A percentile compares a stretch with the other conserved stretches of the same genome.
Conservation (phyloP, 805 yeast genomes). For the Candida manassasensis region DNA sequence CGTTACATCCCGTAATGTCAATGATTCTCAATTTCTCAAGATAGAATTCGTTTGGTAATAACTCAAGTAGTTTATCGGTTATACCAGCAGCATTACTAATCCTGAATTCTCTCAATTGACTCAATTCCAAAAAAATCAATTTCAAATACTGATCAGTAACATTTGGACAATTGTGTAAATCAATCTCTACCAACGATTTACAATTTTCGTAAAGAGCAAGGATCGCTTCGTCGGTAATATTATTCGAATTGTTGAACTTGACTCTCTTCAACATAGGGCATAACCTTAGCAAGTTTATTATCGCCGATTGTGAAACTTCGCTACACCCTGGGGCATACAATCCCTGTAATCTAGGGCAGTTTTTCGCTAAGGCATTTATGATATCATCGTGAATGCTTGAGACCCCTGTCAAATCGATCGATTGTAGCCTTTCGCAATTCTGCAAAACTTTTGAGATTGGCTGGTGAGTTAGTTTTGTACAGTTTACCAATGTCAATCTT, state of each 20-base stretch:
- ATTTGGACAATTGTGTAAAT: conserved; percentile 74
- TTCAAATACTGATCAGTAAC: conserved; percentile 63
- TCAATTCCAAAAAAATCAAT: conserved; percentile 52
- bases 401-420: conserved; percentile 84
- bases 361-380: conserved; percentile 58
- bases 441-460: conserved; percentile 60
- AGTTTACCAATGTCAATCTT: conserved; percentile 79
- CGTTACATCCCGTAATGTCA: conserved; percentile 79
- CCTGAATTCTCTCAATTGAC: conserved; percentile 80
- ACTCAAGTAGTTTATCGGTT: conserved; percentile 60
- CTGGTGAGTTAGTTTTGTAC: conserved; percentile 55
- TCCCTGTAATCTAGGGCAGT: conserved; percentile 80
- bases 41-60: conserved; percentile 42
- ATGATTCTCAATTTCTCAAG: conserved; percentile 71
- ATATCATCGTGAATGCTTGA: conserved; percentile 61
- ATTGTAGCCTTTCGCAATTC: conserved; percentile 68
- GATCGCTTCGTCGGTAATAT: conserved; percentile 62
- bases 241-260: conserved; percentile 67
- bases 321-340: conserved; percentile 84
- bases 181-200: conserved; percentile 81
- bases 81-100: conserved; percentile 68
- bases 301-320: conserved; percentile 60
- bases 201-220: conserved; percentile 63
- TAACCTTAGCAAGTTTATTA: conserved; percentile 49
- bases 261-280: conserved; percentile 80